Conservation (phyloP, 352 stramenopile species). For the Pythium apleroticum region DNA sequence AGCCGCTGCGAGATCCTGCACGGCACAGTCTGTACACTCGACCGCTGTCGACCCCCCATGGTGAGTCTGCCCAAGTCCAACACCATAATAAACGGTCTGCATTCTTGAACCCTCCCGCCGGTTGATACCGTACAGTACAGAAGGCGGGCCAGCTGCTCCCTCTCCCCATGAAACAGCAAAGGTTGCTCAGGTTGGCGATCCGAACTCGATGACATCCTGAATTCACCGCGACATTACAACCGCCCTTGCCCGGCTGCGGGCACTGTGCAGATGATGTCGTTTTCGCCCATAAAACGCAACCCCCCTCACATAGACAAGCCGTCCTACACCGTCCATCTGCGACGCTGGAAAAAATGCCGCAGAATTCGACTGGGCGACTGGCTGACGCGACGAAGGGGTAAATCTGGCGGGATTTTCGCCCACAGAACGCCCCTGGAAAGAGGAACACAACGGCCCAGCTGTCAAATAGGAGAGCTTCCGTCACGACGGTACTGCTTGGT, state of each 20-base stretch:
- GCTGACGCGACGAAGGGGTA: neutral
- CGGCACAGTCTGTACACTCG: neutral
- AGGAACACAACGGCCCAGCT: neutral
- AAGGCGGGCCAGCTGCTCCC: neutral
- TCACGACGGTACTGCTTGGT: conserved; percentile 1
- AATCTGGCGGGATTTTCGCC: neutral
- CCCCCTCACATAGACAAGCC: neutral
- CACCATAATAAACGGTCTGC: neutral
- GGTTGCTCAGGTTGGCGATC: conserved; percentile 1
- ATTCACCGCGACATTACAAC: conserved; percentile 1
- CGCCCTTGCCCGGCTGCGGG: neutral
- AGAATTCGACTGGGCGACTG: neutral
- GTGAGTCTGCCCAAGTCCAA: conserved; percentile 1
- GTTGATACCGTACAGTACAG: conserved; percentile 1
- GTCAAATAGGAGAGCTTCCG: neutral
- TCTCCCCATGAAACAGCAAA: neutral
- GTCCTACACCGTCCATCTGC: neutral
- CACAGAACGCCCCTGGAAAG: neutral
- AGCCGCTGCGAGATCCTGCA: neutral
- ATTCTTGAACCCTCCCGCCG: conserved; percentile 1
- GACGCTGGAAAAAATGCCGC: neutral
- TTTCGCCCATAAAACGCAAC: neutral
- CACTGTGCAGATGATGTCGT: neutral
- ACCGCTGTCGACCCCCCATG: neutral
- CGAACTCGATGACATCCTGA: neutral